phyloP scores from a whole-genome alignment of 176 grass and related monocot species.

The Rhynchospora tenuis region DNA sequence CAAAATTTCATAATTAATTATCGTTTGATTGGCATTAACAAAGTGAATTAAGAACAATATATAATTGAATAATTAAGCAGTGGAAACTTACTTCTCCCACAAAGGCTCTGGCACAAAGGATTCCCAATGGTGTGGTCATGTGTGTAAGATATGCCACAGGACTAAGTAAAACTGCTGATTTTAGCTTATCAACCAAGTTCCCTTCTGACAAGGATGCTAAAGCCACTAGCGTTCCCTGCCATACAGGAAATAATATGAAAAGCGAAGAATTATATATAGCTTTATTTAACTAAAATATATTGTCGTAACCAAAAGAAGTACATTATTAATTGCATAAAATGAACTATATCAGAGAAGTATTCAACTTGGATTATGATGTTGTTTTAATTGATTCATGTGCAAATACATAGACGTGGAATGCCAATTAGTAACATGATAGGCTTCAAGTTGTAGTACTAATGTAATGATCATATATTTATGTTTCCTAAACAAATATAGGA shows the following conservation, averaged over 20 bases:
- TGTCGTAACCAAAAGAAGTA: not conserved
- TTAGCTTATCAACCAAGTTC: conserved; percentile 49
- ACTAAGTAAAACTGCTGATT: conserved; percentile 56
- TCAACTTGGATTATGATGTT: not conserved
- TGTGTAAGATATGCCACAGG: conserved; percentile 75
- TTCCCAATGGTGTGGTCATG: conserved; percentile 52
- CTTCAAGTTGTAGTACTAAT: not conserved
- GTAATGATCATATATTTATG: not conserved
- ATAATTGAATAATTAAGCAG: not conserved
- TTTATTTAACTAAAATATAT: not conserved
- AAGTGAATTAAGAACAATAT: conserved; percentile 10
- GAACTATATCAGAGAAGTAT: not conserved
- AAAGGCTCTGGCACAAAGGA: conserved; percentile 45
- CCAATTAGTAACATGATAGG: not conserved
- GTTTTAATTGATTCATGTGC: not conserved
- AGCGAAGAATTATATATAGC: not conserved
- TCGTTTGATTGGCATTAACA: not conserved
- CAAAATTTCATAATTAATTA: not conserved
- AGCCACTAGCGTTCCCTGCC: conserved; percentile 70
- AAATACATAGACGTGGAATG: not conserved
- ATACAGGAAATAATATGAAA: not conserved
- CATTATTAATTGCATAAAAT: not conserved
- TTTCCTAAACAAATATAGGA: not conserved
- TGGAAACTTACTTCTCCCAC: conserved; percentile 39
- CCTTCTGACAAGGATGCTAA: conserved; percentile 67